Conservation (phyloP, 352 stramenopile species). For the Poterioochromonas sp. region DNA sequence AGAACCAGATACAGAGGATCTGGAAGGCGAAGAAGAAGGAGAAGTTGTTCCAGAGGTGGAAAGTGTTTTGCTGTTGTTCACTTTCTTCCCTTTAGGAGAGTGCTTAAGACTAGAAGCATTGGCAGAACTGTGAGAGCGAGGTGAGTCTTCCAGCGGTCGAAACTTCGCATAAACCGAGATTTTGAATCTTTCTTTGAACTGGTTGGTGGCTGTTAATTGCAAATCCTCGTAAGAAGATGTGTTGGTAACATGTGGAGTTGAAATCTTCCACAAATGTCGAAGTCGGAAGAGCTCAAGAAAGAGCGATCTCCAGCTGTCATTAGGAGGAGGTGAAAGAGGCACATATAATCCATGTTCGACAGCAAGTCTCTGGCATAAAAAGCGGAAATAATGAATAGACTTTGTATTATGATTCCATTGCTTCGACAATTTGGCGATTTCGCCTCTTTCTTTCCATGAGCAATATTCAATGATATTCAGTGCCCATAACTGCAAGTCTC, state of each 20-base stretch:
- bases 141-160: background rate
- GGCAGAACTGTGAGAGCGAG: background rate
- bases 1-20: too few species aligned
- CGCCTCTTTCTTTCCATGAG: background rate
- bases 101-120: background rate
- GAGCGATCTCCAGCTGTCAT: background rate
- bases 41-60: too few species aligned
- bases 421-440: background rate
- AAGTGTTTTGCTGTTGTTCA: background rate
- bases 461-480: slow-evolving; percentile 4
- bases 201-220: background rate
- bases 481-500: background rate
- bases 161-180: slow-evolving; percentile 10
- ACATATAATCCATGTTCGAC: background rate
- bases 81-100: background rate
- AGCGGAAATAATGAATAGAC: background rate
- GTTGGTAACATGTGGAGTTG: background rate
- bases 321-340: background rate
- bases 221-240: too few species aligned
- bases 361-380: background rate
- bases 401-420: background rate
- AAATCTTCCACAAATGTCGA: background rate
- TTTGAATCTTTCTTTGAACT: slow-evolving; percentile 8
- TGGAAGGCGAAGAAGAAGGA: too few species aligned
- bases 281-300: background rate